Percentiles rank a stretch among this genome's conserved stretches.
These are phyloP conservation scores for Lyophyllum shimeji DNA, from an alignment of 768 basidiomycete genomes.

Conservation along the genomic window DNA sequence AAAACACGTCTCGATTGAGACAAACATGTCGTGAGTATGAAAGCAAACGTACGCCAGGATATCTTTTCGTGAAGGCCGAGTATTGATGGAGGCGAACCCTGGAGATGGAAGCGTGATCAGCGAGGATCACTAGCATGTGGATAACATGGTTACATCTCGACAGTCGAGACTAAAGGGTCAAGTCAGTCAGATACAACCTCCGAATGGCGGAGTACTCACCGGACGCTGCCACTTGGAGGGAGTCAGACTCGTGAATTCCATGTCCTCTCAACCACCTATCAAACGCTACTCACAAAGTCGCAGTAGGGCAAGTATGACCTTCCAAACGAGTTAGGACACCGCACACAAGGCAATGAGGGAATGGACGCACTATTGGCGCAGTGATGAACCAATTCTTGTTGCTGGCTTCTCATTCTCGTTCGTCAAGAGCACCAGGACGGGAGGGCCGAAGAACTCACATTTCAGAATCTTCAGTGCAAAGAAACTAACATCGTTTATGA, in stretches of 20 bases:
- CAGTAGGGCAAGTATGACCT: slow-evolving; percentile 20
- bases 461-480: slow-evolving; percentile 17
- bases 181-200: background rate
- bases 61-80: slow-evolving; percentile 14
- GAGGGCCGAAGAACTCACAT: background rate
- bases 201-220: slow-evolving; percentile 8
- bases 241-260: background rate
- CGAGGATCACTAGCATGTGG: background rate
- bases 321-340: background rate
- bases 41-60: slow-evolving; percentile 19
- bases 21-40: background rate
- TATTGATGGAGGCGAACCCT: slow-evolving; percentile 20
- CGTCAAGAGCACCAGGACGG: background rate
- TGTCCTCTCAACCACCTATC: background rate
- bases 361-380: slow-evolving; percentile 20
- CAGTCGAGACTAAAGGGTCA: slow-evolving; percentile 19
- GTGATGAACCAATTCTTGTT: slow-evolving; percentile 26
- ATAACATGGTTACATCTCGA: slow-evolving; percentile 18
- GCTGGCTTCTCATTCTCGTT: slow-evolving; percentile 16
- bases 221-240: slow-evolving; percentile 19
- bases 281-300: slow-evolving; percentile 19
- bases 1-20: background rate
- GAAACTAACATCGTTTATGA: slow-evolving; percentile 7
- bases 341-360: background rate
- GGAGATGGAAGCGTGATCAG: background rate